phyloP scores from a whole-genome alignment of 352 stramenopile species.

The Globisporangium polare region DNA sequence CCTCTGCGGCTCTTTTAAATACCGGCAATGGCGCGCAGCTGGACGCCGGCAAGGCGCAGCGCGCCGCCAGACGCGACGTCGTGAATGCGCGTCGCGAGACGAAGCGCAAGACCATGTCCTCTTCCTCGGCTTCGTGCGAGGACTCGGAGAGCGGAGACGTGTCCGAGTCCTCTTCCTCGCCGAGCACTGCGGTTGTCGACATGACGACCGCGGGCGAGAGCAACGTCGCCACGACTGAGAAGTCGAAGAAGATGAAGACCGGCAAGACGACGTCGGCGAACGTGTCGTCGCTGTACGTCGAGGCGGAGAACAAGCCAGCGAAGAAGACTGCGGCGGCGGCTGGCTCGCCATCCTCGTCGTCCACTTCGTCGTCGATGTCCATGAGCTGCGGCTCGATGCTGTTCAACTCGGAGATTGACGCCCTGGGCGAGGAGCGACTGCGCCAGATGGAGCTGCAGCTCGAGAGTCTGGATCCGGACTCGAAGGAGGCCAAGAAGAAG shows the following conservation, averaged over 20 bases:
- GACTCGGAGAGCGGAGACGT: background rate
- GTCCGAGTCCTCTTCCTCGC: slow-evolving; percentile 9
- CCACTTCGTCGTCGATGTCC: slow-evolving; percentile 9
- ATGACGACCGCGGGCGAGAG: slow-evolving; percentile 12
- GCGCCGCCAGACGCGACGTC: slow-evolving; percentile 48
- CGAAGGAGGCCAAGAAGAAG: slow-evolving; percentile 90
- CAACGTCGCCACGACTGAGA: slow-evolving; percentile 19
- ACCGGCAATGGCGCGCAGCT: background rate
- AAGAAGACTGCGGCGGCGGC: slow-evolving; percentile 13
- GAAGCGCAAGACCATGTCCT: slow-evolving; percentile 64
- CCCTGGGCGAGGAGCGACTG: slow-evolving; percentile 70
- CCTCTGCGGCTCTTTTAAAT: background rate
- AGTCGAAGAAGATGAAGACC: slow-evolving; percentile 81
- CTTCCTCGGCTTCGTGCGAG: background rate
- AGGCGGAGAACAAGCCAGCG: slow-evolving; percentile 1
- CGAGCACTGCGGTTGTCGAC: background rate
- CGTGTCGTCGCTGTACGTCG: slow-evolving; percentile 15
- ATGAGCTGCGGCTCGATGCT: slow-evolving; percentile 18
- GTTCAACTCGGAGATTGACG: slow-evolving; percentile 48
- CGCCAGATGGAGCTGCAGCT: slow-evolving; percentile 82
- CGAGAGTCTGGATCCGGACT: slow-evolving; percentile 79
- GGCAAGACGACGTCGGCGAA: slow-evolving; percentile 38
- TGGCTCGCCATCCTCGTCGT: slow-evolving; percentile 14
- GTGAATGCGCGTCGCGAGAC: slow-evolving; percentile 67
- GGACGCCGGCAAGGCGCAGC: slow-evolving; percentile 56